Evolutionary conservation across 2,329 filamentous ascomycete genomes (phyloP), one percentile per base, ranked within the genome.

Genomic region (Gliomastix tumulicola): DNA sequence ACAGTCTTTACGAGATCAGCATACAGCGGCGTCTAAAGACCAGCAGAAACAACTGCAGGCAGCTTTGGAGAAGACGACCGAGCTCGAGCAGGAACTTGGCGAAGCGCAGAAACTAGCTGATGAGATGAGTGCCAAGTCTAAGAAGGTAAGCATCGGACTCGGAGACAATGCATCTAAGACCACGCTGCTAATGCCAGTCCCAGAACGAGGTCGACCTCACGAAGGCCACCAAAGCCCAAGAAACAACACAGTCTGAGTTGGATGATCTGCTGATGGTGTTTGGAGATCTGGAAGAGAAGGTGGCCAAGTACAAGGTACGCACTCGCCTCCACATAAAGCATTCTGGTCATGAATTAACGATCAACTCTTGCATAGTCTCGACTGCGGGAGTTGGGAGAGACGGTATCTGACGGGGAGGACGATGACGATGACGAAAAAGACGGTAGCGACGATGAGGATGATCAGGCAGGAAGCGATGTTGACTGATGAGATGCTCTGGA

Each of bases 221-320:
- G 4, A 48, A 55, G 17, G 80, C 75, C 43, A 76, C 80, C 46
- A 71, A 77, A 41, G 78, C 82, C 40, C 78, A 74, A 38, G 69
- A 77, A 42, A 62, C 72, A 2, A 71, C 73, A 6, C 85, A 90
- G 53, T 70, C 75, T 4, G 86, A 92, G 56, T 66, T 90, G 32
- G 86, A 92, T 47, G 86, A 92, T 55, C 67, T 90, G 37, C 63
- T 92, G 23, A 84, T 90, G 64, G 81, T 92, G 6, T 87, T 89
- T 57, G 79, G 77, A 12, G 86, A 92, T 52, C 54, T 88, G 15
- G 86, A 92, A 57, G 83, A 87, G 37, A 90, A 89, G 62, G 68
- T 79, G 34, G 70, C 72, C 30, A 78, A 76, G 48, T 88, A 90
- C 53, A 90, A 86, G 71, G 82, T 84, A 60, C 46, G 70, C 23